phyloP scores from a whole-genome alignment of 495 filamentous ascomycete genomes.

The Pseudotulostoma volvatum region DNA sequence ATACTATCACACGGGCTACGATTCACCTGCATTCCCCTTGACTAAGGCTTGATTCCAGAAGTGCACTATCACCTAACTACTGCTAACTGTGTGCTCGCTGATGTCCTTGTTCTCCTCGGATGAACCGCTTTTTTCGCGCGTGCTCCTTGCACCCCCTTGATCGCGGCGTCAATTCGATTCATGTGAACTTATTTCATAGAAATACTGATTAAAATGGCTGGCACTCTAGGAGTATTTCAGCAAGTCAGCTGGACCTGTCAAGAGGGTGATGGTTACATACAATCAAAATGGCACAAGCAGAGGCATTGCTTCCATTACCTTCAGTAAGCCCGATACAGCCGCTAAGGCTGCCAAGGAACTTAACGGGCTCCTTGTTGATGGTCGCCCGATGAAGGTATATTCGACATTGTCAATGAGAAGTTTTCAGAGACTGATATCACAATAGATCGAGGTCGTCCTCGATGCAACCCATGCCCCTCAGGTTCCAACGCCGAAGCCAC shows the following conservation, averaged over 20 bases:
- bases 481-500: conserved; percentile 48
- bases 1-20: not conserved
- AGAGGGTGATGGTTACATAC: conserved; percentile 75
- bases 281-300: conserved; percentile 82
- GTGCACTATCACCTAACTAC: not conserved
- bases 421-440: conserved; percentile 14
- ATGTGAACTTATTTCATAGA: conserved; percentile 9
- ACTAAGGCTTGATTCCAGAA: not conserved
- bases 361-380: conserved; percentile 79
- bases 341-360: conserved; percentile 64
- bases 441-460: conserved; percentile 76
- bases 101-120: conserved; percentile 26
- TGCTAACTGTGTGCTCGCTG: conserved; percentile 55
- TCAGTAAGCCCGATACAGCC: conserved; percentile 60
- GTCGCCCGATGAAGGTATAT: conserved; percentile 73
- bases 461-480: conserved; percentile 53
- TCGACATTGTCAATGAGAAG: no score
- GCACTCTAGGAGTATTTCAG: conserved; percentile 82
- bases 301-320: conserved; percentile 69
- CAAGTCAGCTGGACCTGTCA: conserved; percentile 77
- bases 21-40: not conserved
- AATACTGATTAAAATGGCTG: conserved; percentile 26
- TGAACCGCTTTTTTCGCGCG: conserved; percentile 8
- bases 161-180: conserved; percentile 7
- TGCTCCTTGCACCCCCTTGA: not conserved